These are phyloP conservation scores for Fusarium kyushuense DNA, from an alignment of 2,329 filamentous ascomycete species.

Conservation along the genomic window DNA sequence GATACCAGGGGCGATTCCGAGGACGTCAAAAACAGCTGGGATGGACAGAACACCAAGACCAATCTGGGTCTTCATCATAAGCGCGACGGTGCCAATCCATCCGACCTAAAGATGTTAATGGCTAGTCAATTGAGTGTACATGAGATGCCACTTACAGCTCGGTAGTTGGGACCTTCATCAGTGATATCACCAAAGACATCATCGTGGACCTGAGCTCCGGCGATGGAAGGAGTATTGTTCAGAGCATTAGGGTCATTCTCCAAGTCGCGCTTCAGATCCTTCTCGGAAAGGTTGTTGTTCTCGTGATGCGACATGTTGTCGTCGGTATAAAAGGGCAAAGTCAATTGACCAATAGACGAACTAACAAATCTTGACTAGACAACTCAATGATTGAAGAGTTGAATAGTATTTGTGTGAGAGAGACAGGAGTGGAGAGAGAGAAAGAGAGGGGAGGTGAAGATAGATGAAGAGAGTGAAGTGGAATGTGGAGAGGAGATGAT, in stretches of 20 bases:
- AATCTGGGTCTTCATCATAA: constrained; percentile 63
- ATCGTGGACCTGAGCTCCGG: constrained; percentile 36
- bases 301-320: constrained; percentile 29
- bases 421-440: background rate
- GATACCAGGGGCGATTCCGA: constrained; percentile 62
- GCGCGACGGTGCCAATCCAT: constrained; percentile 58
- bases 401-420: constrained; percentile 1
- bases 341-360: constrained; percentile 6
- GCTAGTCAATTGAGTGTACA: too few relatives aligned
- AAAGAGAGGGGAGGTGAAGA: constrained; percentile 7
- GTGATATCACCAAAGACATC: constrained; percentile 50
- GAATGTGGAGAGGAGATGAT: constrained; percentile 22
- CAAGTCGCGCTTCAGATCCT: constrained; percentile 30
- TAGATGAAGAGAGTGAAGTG: background rate
- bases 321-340: constrained; percentile 6
- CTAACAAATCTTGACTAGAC: constrained; percentile 7
- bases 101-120: constrained; percentile 50
- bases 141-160: constrained; percentile 43
- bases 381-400: constrained; percentile 29
- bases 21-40: constrained; percentile 58
- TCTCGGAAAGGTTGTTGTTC: constrained; percentile 24
- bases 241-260: constrained; percentile 17
- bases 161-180: constrained; percentile 50
- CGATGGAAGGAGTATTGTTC: constrained; percentile 9
- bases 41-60: constrained; percentile 62